Conservation (phyloP, 495 filamentous ascomycete genomes). For the Apiosordaria backusii region DNA sequence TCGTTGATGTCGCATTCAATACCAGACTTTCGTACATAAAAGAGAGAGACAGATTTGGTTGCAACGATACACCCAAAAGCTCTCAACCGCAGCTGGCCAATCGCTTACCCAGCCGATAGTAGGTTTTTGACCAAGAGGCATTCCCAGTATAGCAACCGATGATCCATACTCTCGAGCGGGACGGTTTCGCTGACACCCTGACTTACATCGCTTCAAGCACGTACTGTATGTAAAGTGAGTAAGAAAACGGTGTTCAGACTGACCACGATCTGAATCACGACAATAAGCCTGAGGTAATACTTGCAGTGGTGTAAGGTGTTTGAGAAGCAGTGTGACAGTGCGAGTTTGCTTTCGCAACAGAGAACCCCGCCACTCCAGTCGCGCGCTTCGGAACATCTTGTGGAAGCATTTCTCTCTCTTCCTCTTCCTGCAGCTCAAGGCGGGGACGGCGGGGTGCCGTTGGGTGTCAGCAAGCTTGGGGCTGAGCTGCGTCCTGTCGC, state of each 20-base stretch:
- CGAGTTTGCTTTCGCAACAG: neutral
- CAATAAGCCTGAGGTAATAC: neutral
- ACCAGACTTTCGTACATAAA: neutral
- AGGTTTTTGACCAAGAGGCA: neutral
- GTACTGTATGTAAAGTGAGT: neutral
- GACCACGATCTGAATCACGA: too few species aligned
- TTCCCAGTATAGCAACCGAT: neutral
- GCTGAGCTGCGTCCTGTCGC: neutral
- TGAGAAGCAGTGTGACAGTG: neutral
- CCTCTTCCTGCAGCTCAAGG: neutral
- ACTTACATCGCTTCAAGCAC: neutral
- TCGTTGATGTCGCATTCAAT: neutral
- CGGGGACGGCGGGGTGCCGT: neutral
- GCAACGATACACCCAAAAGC: neutral
- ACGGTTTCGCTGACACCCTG: neutral
- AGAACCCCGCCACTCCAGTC: neutral
- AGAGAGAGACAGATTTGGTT: neutral
- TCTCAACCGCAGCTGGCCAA: neutral
- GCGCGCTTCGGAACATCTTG: neutral
- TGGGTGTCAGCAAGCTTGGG: constrained; percentile 1
- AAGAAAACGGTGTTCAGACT: neutral
- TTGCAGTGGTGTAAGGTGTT: neutral
- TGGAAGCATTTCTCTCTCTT: neutral
- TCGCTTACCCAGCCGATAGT: neutral
- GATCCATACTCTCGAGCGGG: neutral